Base-by-base conservation (phyloP, 2,329 filamentous ascomycete genomes). In the Ascochyta rabiei region DNA sequence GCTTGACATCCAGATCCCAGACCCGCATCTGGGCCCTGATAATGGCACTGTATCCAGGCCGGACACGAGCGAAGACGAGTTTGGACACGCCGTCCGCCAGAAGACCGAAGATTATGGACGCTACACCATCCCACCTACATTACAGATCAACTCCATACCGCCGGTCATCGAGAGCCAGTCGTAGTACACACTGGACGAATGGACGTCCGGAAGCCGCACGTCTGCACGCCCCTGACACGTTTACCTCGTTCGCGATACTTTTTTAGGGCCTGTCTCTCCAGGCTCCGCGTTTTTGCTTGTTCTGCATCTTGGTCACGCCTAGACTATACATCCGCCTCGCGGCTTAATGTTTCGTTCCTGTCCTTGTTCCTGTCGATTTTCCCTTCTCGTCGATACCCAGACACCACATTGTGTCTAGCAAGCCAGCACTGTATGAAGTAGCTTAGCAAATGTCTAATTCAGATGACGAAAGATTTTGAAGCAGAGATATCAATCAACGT, bases 1-100 rank as follows among this genome's bases (percentile, higher is more conserved):
- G 88, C 82, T 93, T 64, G 89, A 93, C 65, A 90, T 93, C 43
- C 89, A 92, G 76, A 90, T 93, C 53, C 87, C 89, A 4, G 89
- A 93, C 71, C 89, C 90, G 1, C 88, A 90, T 64, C 86, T 91
- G 55, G 71, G 71, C 43, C 64, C 71, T n/a, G 73, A 75, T 35
- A 66, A 59, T 7, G 65, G 61, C 48, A 46, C 50, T 18, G 8
- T 37, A 15, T 67, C 69, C 8, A 61, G 66, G 7, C 68, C 69
- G 2, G 57, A 59, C 15, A 73, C 70, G 1, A 60, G 68, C 48
- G 62, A 71, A 53, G 67, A 73, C 38, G 55, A 64, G 9, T 54
- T 57, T 23, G 43, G 47, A 10, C 39, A 50, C 26, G 39, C 43
- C 0, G 42, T 57, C 6, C 57, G 51, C 9, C 57, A 62, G 19